phyloP scores from a whole-genome alignment of 257 asterid genomes.

The Solanum clarkiae region DNA sequence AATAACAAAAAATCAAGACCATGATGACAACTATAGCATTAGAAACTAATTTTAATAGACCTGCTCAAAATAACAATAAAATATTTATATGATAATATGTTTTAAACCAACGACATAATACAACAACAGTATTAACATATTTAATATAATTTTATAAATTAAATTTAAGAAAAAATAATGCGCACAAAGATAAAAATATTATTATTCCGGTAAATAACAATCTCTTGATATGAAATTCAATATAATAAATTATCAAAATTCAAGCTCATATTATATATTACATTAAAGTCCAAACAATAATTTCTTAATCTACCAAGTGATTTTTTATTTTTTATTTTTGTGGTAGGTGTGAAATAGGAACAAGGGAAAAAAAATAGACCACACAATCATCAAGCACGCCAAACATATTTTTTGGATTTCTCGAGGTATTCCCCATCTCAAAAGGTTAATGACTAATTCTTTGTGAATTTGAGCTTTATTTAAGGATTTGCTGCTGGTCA shows the following conservation, averaged over 20 bases:
- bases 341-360: neutral
- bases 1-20: neutral
- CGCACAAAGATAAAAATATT: too few relatives aligned
- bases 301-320: neutral
- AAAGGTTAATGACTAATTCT: too few relatives aligned
- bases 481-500: too few relatives aligned
- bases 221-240: neutral
- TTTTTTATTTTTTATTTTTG: too few relatives aligned
- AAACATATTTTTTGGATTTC: too few relatives aligned
- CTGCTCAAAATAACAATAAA: neutral
- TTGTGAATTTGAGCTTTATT: too few relatives aligned
- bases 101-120: neutral
- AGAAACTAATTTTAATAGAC: neutral
- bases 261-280: neutral
- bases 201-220: too few relatives aligned
- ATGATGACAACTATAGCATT: neutral
- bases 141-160: neutral
- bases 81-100: neutral
- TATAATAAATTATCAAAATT: neutral
- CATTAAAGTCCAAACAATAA: neutral
- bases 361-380: neutral
- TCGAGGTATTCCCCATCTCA: too few relatives aligned
- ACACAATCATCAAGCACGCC: neutral
- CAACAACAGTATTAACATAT: neutral
- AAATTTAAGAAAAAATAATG: too few relatives aligned